These are phyloP conservation scores for Termitomyces sp. DNA, from an alignment of 768 basidiomycete species.

Conservation along the genomic window DNA sequence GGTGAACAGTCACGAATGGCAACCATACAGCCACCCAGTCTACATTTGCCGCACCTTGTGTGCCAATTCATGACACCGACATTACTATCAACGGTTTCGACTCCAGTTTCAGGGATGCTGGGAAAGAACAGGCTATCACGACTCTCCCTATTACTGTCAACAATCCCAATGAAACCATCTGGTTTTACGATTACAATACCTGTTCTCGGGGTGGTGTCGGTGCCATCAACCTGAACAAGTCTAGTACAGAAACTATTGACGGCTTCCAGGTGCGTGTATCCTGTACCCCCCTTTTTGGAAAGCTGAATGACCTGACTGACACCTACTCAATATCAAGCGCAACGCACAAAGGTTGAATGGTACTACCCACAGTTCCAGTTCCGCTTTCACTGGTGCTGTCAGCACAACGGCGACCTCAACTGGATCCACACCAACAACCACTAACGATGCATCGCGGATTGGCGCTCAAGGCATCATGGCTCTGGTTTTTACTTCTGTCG, in stretches of 20 bases:
- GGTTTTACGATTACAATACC: slow-evolving; percentile 55
- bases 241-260: slow-evolving; percentile 33
- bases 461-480: background rate
- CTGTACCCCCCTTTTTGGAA: background rate
- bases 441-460: slow-evolving; percentile 2
- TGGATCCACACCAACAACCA: slow-evolving; percentile 3
- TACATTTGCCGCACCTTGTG: slow-evolving; percentile 48
- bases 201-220: slow-evolving; percentile 58
- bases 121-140: slow-evolving; percentile 41
- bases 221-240: slow-evolving; percentile 49
- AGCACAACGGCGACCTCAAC: slow-evolving; percentile 6
- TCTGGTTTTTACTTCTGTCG: background rate
- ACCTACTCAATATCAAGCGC: slow-evolving; percentile 27
- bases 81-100: slow-evolving; percentile 52
- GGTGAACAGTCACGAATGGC: slow-evolving; percentile 39
- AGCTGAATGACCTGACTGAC: background rate
- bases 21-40: slow-evolving; percentile 55
- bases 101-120: slow-evolving; percentile 44
- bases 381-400: background rate
- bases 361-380: slow-evolving; percentile 21
- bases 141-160: slow-evolving; percentile 38
- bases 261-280: slow-evolving; percentile 34
- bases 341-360: slow-evolving; percentile 56
- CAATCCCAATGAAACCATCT: slow-evolving; percentile 41
- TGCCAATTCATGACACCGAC: slow-evolving; percentile 42